Base-by-base conservation (phyloP, 202 grass and related monocot species). In the Bolboschoenoplectus hybrid region DNA sequence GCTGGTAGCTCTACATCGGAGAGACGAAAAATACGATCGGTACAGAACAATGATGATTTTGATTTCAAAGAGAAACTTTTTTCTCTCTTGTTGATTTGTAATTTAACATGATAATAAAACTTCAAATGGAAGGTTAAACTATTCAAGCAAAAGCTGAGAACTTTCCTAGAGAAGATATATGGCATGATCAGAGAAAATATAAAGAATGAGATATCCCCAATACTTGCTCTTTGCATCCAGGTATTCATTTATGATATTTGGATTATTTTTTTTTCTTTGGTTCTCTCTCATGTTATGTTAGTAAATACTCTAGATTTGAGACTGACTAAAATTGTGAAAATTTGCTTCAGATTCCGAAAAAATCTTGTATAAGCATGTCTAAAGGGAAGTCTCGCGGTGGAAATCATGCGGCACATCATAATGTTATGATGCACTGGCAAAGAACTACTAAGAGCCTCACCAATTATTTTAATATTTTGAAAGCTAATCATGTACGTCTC, bases 361-460 rank as follows among this genome's bases (percentile, higher is more conserved):
- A 93, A 85, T 93, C 90, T 65, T 88, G 89, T 19, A 89, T 90
- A 84, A 98, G 87, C 89, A 85, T 95, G 85, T 88, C 93, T 81
- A 98, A 95, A 92, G 93, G 91, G 88, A 92, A 90, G 84, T 91
- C 91, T 82, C 91, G 83, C 60, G 90, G 89, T 88, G 91, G 90
- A 89, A 98, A 95, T 91, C 91, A 90, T 74, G 83, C 87, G 75
- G 90, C 86, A 75, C 95, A 95, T 87, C 90, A 98, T 92, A 91
- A 90, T 85, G 76, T 92, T 60, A 98, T 98, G 44, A 90, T 91
- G 55, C 95, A 98, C 65, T 98, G 95, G 95, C 95, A 98, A 78
- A 93, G 90, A 84, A 95, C 94, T 64, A 91, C 91, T 70, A 95
- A 93, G 68, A 98, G 88, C 87, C 91, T 98, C 76, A 91, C 91